Conservation (phyloP, 768 basidiomycete species). For the Vararia minispora region DNA sequence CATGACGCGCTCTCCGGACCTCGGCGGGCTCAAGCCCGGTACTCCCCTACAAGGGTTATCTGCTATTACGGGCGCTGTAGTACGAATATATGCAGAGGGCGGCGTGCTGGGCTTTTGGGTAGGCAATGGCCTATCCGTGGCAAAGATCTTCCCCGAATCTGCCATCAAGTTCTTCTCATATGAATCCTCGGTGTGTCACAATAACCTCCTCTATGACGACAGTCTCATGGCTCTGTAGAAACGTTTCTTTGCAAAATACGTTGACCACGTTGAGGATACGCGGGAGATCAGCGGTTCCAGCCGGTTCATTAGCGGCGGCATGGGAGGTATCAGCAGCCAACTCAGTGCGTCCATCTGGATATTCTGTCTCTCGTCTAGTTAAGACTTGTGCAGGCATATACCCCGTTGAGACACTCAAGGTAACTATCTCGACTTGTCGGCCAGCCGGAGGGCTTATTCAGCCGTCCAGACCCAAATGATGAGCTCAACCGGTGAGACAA, state of each 20-base stretch:
- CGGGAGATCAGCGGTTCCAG: constrained; percentile 64
- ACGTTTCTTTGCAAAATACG: constrained; percentile 85
- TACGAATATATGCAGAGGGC: constrained; percentile 80
- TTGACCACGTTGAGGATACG: constrained; percentile 83
- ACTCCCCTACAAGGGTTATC: constrained; percentile 42
- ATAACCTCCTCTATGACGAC: constrained; percentile 4
- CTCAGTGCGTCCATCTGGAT: constrained; percentile 45
- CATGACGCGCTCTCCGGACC: constrained; percentile 77
- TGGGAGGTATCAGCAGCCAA: constrained; percentile 92
- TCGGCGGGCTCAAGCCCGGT: constrained; percentile 41
- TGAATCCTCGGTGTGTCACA: constrained; percentile 71
- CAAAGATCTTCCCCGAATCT: constrained; percentile 95
- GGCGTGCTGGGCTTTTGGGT: constrained; percentile 93
- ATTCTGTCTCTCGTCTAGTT: constrained; percentile 9
- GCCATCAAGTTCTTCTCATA: constrained; percentile 98
- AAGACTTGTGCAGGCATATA: constrained; percentile 63
- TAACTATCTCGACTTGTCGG: constrained; percentile 18
- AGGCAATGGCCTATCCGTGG: constrained; percentile 89
- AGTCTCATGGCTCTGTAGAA: constrained; percentile 41
- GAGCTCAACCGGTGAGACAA: constrained; percentile 62
- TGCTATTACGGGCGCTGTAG: constrained; percentile 61
- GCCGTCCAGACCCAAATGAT: constrained; percentile 79
- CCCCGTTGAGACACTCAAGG: constrained; percentile 94
- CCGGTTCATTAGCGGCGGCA: constrained; percentile 89
- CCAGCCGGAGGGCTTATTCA: too few species aligned